Evolutionary conservation across 495 filamentous ascomycete species (phyloP).

Genomic region (Xylaria sp.): DNA sequence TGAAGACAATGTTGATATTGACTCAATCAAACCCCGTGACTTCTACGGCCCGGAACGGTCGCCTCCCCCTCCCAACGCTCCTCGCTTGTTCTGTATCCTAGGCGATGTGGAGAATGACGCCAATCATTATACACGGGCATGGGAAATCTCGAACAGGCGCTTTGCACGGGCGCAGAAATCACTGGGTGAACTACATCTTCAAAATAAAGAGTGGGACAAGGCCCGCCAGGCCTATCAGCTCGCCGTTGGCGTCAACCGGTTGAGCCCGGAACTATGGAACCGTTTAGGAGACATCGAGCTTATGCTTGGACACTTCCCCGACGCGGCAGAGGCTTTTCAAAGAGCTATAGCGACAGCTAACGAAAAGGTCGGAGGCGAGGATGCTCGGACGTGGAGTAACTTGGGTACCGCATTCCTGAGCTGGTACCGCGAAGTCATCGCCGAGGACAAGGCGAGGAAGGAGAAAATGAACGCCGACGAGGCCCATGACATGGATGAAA

Average conservation of each 20-base stretch:
- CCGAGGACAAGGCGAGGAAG: conserved; percentile 45
- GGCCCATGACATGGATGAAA: conserved; percentile 34
- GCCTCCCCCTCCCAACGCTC: conserved; percentile 80
- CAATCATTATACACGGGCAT: conserved; percentile 80
- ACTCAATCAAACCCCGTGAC: conserved; percentile 57
- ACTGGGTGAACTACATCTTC: conserved; percentile 77
- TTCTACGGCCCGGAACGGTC: conserved; percentile 66
- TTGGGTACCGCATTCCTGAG: conserved; percentile 78
- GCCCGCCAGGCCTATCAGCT: conserved; percentile 79
- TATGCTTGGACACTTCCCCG: conserved; percentile 73
- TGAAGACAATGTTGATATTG: conserved; percentile 57
- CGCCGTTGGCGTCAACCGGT: conserved; percentile 77
- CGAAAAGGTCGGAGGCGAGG: conserved; percentile 76
- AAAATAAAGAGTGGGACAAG: conserved; percentile 65
- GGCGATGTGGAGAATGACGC: conserved; percentile 85
- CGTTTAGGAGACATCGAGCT: conserved; percentile 87
- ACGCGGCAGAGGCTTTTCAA: conserved; percentile 86
- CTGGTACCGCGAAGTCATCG: conserved; percentile 49
- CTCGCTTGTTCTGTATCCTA: conserved; percentile 89
- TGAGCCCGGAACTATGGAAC: conserved; percentile 86
- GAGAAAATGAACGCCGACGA: conserved; percentile 36
- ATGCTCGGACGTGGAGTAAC: conserved; percentile 94
- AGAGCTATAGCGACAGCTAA: conserved; percentile 64
- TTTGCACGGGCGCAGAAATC: conserved; percentile 90
- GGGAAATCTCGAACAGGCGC: conserved; percentile 80